phyloP scores from a whole-genome alignment of 805 yeast genomes.

The Lipomyces japonicus region DNA sequence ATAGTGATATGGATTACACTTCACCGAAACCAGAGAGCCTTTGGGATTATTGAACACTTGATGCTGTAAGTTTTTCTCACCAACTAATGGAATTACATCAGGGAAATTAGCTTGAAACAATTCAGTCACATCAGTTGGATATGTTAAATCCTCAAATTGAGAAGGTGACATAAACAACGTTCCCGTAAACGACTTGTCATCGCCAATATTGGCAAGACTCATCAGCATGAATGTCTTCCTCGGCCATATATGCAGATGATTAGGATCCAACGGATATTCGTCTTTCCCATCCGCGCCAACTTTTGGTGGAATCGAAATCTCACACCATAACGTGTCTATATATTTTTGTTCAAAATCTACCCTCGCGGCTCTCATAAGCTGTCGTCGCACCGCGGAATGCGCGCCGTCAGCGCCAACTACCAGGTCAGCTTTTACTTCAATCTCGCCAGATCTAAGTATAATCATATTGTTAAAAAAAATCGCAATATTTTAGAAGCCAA shows the following conservation, averaged over 20 bases:
- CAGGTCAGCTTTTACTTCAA: slow-evolving; percentile 46
- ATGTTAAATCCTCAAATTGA: slow-evolving; percentile 51
- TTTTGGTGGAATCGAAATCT: slow-evolving; percentile 65
- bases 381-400: slow-evolving; percentile 66
- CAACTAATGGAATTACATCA: slow-evolving; percentile 70
- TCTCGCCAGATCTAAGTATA: slow-evolving; percentile 5
- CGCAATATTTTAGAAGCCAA: not conserved
- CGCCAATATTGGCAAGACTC: slow-evolving; percentile 68
- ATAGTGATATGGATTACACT: slow-evolving; percentile 65
- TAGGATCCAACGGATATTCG: slow-evolving; percentile 58
- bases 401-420: slow-evolving; percentile 86
- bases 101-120: slow-evolving; percentile 65
- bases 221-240: slow-evolving; percentile 80
- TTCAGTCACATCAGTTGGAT: slow-evolving; percentile 44
- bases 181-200: slow-evolving; percentile 83
- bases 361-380: slow-evolving; percentile 56
- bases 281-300: slow-evolving; percentile 30
- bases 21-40: slow-evolving; percentile 72
- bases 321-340: slow-evolving; percentile 80
- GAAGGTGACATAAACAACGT: slow-evolving; percentile 84
- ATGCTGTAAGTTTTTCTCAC: slow-evolving; percentile 48
- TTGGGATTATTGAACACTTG: slow-evolving; percentile 61
- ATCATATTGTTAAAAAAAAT: not conserved
- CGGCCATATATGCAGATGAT: slow-evolving; percentile 92
- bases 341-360: slow-evolving; percentile 73